Base-by-base conservation (phyloP, 106 monocot genomes). In the Iris macrosiphon region DNA sequence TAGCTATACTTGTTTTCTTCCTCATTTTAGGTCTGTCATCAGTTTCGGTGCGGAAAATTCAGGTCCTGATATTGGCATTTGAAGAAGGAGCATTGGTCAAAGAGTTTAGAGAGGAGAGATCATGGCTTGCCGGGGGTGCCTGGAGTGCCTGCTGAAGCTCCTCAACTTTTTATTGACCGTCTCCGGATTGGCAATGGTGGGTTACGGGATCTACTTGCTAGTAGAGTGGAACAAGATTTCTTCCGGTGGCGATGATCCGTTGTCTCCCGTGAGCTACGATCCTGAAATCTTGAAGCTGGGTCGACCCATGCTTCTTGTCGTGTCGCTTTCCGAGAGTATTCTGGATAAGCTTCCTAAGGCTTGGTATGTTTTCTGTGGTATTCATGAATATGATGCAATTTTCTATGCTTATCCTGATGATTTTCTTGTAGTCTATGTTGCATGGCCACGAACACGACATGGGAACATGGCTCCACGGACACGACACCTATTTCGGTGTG, bases 101-200 rank as follows among this genome's bases (percentile, higher is more conserved):
- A n/a, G n/a, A n/a, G n/a, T n/a, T n/a, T n/a, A n/a, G n/a, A n/a
- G n/a, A n/a, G n/a, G n/a, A n/a, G n/a, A n/a, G 21, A 16, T 46
- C 38, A 91, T 91, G 90, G 81, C 86, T 24, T 86, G 82, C 66
- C 49, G 79, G 34, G 75, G 81, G 2, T 82, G 69, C 60, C 67
- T 69, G 49, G 76, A 76, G 50, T 92, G 78, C 45, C 57, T 92
- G 3, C 52, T 92, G 60, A 92, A 86, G 92, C 79, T 86, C 40
- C 69, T 92, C 28, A 86, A 92, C 62, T 71, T 92, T 27, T 54
- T 92, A 7, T 28, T 92, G 51, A 67, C 79, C 23, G 40, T 79
- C 18, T 33, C 80, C 21, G 86, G 91, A 40, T 60, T 91, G 62
- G 82, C 67, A 18, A 92, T 91, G 68, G 57, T 91, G 34, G 90